Percentiles rank a stretch among this genome's conserved stretches.
Conservation (phyloP, 208 protist species). For the Leishmania amazonensis region DNA sequence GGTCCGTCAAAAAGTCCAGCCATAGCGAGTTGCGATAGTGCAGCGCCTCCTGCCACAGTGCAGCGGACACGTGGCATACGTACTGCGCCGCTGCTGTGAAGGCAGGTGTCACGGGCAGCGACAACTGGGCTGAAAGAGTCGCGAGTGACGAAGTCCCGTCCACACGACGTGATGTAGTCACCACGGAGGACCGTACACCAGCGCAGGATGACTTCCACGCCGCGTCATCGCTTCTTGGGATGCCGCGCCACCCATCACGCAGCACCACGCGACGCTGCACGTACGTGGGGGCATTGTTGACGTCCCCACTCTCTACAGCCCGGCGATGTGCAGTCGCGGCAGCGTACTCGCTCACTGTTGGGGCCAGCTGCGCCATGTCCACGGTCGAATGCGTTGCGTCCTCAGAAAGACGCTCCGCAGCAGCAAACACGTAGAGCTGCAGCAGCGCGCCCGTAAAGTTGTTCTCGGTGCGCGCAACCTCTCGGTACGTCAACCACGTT, state of each 20-base stretch:
- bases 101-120: slow-evolving; percentile 4
- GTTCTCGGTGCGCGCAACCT: slow-evolving; percentile 35
- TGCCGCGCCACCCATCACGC: not conserved
- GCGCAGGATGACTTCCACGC: slow-evolving; percentile 4
- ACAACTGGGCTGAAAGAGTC: not conserved
- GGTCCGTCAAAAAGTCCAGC: slow-evolving; percentile 32
- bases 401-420: slow-evolving; percentile 1
- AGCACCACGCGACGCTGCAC: not conserved
- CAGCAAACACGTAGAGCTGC: slow-evolving; percentile 28
- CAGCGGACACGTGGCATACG: too few relatives aligned
- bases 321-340: not conserved
- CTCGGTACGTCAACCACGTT: slow-evolving; percentile 42
- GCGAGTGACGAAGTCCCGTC: not conserved
- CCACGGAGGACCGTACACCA: not conserved
- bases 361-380: slow-evolving; percentile 7
- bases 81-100: slow-evolving; percentile 3
- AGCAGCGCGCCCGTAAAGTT: slow-evolving; percentile 32
- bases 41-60: too few relatives aligned
- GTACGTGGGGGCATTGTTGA: not conserved
- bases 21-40: slow-evolving; percentile 22
- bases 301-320: too few relatives aligned
- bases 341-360: not conserved
- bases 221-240: too few relatives aligned
- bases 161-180: not conserved
- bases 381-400: not conserved